Conservation (phyloP, 176 grass and related monocot species). For the Tuctoria greenei region DNA sequence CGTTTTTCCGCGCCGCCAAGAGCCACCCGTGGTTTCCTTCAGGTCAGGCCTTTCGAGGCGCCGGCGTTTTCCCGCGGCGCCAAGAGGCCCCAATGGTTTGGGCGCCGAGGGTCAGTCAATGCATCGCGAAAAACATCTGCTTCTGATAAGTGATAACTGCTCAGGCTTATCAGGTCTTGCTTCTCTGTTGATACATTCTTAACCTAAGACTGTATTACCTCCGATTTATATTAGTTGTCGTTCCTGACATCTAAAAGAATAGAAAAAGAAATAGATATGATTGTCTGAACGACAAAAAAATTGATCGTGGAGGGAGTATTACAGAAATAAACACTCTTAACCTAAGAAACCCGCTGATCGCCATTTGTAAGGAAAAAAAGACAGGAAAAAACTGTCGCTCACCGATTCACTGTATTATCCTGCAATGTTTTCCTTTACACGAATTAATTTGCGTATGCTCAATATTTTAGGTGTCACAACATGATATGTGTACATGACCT, state of each 20-base stretch:
- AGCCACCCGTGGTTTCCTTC: conserved; percentile 33
- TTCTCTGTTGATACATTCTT: not conserved
- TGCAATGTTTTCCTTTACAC: no score
- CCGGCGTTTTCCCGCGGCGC: conserved; percentile 30
- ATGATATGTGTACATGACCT: no score
- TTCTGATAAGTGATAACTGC: not conserved
- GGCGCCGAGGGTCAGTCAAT: conserved; percentile 22
- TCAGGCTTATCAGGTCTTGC: not conserved
- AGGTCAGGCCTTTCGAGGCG: not conserved
- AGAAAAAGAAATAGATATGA: no score
- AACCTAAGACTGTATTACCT: not conserved
- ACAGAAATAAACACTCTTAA: no score
- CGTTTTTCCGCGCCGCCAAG: no score
- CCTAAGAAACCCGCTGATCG: not conserved
- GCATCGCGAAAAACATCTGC: not conserved
- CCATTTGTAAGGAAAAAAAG: not conserved
- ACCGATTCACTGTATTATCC: not conserved
- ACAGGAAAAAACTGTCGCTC: no score
- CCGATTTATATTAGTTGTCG: no score
- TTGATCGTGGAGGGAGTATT: no score
- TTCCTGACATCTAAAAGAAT: no score
- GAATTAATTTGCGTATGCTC: no score
- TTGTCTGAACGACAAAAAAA: no score
- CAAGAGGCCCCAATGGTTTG: conserved; percentile 21
- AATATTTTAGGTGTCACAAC: no score